These are phyloP conservation scores for Coemansia sp. DNA, from an alignment of 192 early-diverging fungal genomes.

Conservation along the genomic window DNA sequence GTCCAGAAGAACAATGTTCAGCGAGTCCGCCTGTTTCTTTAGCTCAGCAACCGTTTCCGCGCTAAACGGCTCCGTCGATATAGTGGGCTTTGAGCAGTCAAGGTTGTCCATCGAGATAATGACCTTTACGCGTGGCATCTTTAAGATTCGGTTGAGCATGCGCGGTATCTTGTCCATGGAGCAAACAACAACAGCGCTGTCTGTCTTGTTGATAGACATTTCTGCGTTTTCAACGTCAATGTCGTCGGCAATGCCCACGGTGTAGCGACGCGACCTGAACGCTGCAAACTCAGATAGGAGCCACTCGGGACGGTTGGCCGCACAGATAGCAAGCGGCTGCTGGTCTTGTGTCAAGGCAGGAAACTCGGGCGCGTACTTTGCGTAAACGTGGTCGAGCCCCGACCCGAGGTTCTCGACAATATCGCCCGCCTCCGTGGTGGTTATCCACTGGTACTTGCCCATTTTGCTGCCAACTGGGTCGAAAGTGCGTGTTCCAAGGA, in stretches of 20 bases:
- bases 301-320: constrained; percentile 74
- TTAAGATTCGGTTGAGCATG: constrained; percentile 57
- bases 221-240: constrained; percentile 70
- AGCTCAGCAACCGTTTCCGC: constrained; percentile 32
- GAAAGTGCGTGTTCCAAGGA: constrained; percentile 22
- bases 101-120: constrained; percentile 74
- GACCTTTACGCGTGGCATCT: constrained; percentile 64
- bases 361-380: constrained; percentile 11
- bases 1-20: constrained; percentile 58
- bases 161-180: constrained; percentile 68
- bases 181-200: constrained; percentile 62
- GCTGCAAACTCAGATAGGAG: constrained; percentile 63
- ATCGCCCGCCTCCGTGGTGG: constrained; percentile 65
- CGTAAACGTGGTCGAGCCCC: constrained; percentile 67
- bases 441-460: constrained; percentile 31
- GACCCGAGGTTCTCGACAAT: constrained; percentile 59
- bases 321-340: constrained; percentile 65
- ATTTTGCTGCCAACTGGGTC: background rate
- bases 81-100: constrained; percentile 38
- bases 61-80: constrained; percentile 21
- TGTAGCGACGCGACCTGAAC: constrained; percentile 59
- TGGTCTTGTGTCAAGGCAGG: constrained; percentile 8
- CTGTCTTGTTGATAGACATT: constrained; percentile 77
- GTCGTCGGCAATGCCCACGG: constrained; percentile 78
- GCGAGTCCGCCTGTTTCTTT: constrained; percentile 60